phyloP scores from a whole-genome alignment of 805 yeast genomes.

The Kodamaea laetipori region DNA sequence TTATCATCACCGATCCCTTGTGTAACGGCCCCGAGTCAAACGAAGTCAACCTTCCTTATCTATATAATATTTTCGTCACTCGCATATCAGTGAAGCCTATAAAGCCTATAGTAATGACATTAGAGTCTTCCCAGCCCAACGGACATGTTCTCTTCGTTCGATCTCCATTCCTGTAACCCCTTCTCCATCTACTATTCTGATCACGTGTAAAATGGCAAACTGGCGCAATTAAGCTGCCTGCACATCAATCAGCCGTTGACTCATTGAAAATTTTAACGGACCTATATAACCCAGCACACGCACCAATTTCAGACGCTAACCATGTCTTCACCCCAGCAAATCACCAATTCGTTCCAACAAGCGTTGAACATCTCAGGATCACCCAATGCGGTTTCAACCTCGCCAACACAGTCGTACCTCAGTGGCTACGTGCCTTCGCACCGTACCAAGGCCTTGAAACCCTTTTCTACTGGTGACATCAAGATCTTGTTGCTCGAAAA shows the following conservation, averaged over 20 bases:
- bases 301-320: not conserved
- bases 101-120: no score
- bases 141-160: not conserved
- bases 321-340: constrained; percentile 73
- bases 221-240: constrained; percentile 2
- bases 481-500: constrained; percentile 89
- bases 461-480: constrained; percentile 93
- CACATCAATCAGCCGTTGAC: constrained; percentile 8
- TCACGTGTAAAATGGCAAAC: constrained; percentile 7
- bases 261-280: constrained; percentile 11
- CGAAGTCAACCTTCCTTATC: no score
- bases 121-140: not conserved
- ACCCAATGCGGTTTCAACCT: constrained; percentile 72
- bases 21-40: no score
- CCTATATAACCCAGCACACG: not conserved
- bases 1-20: no score
- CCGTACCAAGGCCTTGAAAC: constrained; percentile 78
- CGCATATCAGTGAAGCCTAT: no score
- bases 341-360: constrained; percentile 57
- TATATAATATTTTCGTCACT: no score
- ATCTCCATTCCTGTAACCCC: not conserved
- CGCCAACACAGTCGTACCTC: constrained; percentile 78
- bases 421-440: constrained; percentile 49
- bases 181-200: not conserved
- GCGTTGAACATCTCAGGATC: constrained; percentile 59